These are phyloP conservation scores for Ophiostoma sp. DNA, from an alignment of 2,329 filamentous ascomycete genomes.

Conservation along the genomic window DNA sequence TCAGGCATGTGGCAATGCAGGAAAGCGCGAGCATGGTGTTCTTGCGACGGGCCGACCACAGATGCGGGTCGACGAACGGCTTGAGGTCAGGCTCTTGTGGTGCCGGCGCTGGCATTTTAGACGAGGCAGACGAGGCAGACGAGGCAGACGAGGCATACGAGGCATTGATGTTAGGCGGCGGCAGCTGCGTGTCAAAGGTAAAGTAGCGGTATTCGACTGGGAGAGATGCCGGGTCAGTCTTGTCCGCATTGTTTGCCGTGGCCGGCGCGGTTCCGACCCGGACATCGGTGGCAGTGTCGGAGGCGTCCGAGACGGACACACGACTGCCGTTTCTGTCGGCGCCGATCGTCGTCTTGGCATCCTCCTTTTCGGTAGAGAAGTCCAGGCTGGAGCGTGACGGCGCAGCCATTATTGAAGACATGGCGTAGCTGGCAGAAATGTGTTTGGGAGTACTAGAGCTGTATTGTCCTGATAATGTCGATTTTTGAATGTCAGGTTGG, in stretches of 20 bases:
- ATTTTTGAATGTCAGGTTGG: no score
- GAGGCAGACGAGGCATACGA: slow-evolving; percentile 22
- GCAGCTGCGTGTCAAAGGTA: slow-evolving; percentile 38
- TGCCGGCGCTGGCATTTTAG: slow-evolving; percentile 27
- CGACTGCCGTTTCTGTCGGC: slow-evolving; percentile 8
- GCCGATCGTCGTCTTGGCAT: background rate
- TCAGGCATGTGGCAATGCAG: slow-evolving; percentile 68
- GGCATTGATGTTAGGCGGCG: slow-evolving; percentile 29
- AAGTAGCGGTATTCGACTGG: slow-evolving; percentile 39
- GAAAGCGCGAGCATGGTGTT: slow-evolving; percentile 64
- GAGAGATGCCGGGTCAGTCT: slow-evolving; percentile 15
- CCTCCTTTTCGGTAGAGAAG: background rate
- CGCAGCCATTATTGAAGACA: background rate
- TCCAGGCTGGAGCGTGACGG: background rate
- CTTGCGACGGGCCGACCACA: slow-evolving; percentile 67
- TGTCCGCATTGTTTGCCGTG: background rate
- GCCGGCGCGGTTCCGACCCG: background rate
- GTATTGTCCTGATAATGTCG: background rate
- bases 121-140: no score
- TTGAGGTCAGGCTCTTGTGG: slow-evolving; percentile 54
- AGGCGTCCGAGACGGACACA: slow-evolving; percentile 8
- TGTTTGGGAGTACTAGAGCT: no score
- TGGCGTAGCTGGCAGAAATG: background rate
- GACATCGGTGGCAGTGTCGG: slow-evolving; percentile 17
- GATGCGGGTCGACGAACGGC: slow-evolving; percentile 63